Base-by-base conservation (phyloP, 768 basidiomycete genomes). In the Rhizopogon vinicolor region DNA sequence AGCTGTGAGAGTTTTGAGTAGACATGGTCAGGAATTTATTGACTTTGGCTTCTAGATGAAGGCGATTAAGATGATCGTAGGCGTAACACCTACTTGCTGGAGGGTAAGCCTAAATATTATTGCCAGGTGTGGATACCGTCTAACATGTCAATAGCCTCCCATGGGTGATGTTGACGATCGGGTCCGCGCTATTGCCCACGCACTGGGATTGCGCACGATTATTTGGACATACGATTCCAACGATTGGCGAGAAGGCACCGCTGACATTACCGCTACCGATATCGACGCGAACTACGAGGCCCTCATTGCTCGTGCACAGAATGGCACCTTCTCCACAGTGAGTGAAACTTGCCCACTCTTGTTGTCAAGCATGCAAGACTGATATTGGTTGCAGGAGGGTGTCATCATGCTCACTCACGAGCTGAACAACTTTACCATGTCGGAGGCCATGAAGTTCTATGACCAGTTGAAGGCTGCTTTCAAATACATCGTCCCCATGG, bases 91-190 rank as follows among this genome's bases (percentile, higher is more conserved):
- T 0, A 84, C 75, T 1, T 84, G 79, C 62, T 85, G 82, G 85
- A 73, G 81, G 60, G 81, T 82, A 57, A 44, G 75, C 71, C 5
- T 9, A 7, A 2, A 14, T 37, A 18, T 5, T 19, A 14, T 54
- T 9, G 19, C 22, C 54, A n/a, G 25, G 46, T 25, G 18, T n/a
- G 12, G 25, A 16, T 51, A 43, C 33, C 59, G 41, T 3, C n/a
- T 40, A 10, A 40, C 25, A 28, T 3, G 31, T 3, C 28, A 39
- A 18, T 55, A 82, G 80, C 84, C 85, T 35, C 85, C 85, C 1
- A 86, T 72, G 58, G 86, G 85, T 44, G 85, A 87, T 56, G 72
- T 86, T 18, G 91, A 93, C 42, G 85, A 87, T 68, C 87, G 91
- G 51, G 82, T 92, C 42, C 82, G 91, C 35, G 74, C 80, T 37